Base-by-base conservation (phyloP, 2,329 filamentous ascomycete genomes). In the Fusarium proliferatum region DNA sequence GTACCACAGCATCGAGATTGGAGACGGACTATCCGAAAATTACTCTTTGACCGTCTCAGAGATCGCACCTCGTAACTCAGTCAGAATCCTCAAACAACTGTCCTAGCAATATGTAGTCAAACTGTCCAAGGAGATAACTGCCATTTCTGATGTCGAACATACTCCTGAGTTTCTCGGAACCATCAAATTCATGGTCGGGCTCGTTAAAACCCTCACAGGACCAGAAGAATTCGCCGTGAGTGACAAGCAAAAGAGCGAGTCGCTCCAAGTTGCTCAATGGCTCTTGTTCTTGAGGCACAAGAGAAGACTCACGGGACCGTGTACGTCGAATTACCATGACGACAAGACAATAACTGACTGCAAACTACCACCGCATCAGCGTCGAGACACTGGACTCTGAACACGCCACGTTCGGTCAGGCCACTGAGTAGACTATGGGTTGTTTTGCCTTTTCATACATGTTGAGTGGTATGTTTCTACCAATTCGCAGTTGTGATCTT, bases 101-200 rank as follows among this genome's bases (percentile, higher is more conserved):
- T 28, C 26, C 23, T 28, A 9, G 28, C 0, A 28, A 17, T 17
- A 28, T 46, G 17, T 6, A 9, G 23, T 19, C 16, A 7, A 28
- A 23, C n/a, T 19, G 17, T 16, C 5, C 43, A 46, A 28, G 15
- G 11, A 6, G 23, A 6, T 6, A 13, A 21, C 23, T 19, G 26
- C 5, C 7, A 6, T 19, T n/a, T 9, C 3, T 28, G 17, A 46
- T 6, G 16, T 28, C 26, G 15, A 28, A 9, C 10, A 23, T 4
- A 17, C 2, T 17, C 26, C 6, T 26, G 26, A 23, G 15, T 1
- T 1, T 16, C 4, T 19, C 3, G 23, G 10, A 23, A 13, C 5
- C 11, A 28, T 9, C 10, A 28, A 9, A 5, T 1, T 12, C 16
- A 17, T 19, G 11, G 9, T 46, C 6, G 7, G 7, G 0, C 13